Base-by-base conservation (phyloP, 345 rosid species). In the Crucihimalaya himalaica region DNA sequence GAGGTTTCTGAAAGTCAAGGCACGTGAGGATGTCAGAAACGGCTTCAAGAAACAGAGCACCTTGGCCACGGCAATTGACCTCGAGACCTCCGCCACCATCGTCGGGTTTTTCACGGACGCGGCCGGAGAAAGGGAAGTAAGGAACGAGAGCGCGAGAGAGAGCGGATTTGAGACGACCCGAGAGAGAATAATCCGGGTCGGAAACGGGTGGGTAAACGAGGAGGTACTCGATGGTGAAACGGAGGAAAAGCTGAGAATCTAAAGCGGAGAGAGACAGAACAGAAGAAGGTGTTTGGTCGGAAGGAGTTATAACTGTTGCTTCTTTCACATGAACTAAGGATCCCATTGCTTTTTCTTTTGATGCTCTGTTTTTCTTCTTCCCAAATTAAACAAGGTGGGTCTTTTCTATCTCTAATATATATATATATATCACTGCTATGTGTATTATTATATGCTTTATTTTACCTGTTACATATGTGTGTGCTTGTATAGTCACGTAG, bases 231-330 rank as follows among this genome's bases (percentile, higher is more conserved):
- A 86, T 70, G 45, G 96, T 89, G 87, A 90, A 93, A 31, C 98
- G 96, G 35, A 90, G 81, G 74, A 93, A 93, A 62, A 85, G 96
- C 79, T 93, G 98, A 35, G 98, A 89, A 76, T 93, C 98, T 28
- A 93, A 86, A 67, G 92, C 82, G 7, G 97, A 93, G 37, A 93
- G 90, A 56, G 89, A 43, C 18, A 93, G 86, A 59, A 89, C 54
- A 12, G 76, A 56, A 48, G 80, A 40, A 9, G 97, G 96, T n/a
- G 93, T 93, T 54, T 88, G 82, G 47, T 83, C 88, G 16, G 83
- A 56, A 14, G 98, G 98, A 9, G 80, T 69, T 37, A 93, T 73
- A 13, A 90, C 76, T 4, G 68, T 66, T 14, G 80, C 93, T 54
- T 86, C 92, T 68, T 80, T 87, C 63, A 86, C 81, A 35, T 81